These are phyloP conservation scores for Mucor circinelloides DNA, from an alignment of 371 early-diverging fungal genomes.

Conservation along the genomic window DNA sequence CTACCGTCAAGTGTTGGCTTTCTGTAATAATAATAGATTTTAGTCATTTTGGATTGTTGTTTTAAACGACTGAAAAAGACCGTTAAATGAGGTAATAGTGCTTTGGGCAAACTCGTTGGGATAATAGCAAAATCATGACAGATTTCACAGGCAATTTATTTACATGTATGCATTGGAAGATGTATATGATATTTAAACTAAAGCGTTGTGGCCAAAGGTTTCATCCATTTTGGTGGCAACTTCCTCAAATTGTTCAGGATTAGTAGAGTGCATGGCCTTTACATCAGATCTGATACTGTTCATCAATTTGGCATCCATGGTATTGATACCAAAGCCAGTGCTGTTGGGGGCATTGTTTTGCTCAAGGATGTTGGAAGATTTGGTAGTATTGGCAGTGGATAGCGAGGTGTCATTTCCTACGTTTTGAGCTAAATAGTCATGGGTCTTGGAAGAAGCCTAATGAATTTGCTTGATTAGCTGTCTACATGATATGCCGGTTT, in stretches of 20 bases:
- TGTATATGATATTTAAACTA: not conserved
- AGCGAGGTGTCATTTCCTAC: not conserved
- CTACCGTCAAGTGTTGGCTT: too few relatives aligned
- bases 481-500: not conserved
- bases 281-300: slow-evolving; percentile 18
- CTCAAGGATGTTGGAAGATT: not conserved
- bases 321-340: not conserved
- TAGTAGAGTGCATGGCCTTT: slow-evolving; percentile 21
- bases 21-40: too few relatives aligned
- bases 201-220: slow-evolving; percentile 25
- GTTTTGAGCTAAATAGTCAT: slow-evolving; percentile 9
- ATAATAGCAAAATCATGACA: too few relatives aligned
- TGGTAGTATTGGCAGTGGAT: not conserved
- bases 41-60: too few relatives aligned
- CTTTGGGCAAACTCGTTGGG: too few relatives aligned
- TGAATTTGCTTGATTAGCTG: not conserved
- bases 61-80: too few relatives aligned
- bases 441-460: slow-evolving; percentile 15
- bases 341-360: not conserved
- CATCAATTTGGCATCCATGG: slow-evolving; percentile 11
- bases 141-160: not conserved
- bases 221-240: slow-evolving; percentile 27
- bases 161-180: not conserved
- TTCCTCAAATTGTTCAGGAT: slow-evolving; percentile 17
- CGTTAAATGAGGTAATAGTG: too few relatives aligned